Evolutionary conservation across 2,329 filamentous ascomycete genomes (phyloP).

Genomic region (Aureobasidium melanogenum): DNA sequence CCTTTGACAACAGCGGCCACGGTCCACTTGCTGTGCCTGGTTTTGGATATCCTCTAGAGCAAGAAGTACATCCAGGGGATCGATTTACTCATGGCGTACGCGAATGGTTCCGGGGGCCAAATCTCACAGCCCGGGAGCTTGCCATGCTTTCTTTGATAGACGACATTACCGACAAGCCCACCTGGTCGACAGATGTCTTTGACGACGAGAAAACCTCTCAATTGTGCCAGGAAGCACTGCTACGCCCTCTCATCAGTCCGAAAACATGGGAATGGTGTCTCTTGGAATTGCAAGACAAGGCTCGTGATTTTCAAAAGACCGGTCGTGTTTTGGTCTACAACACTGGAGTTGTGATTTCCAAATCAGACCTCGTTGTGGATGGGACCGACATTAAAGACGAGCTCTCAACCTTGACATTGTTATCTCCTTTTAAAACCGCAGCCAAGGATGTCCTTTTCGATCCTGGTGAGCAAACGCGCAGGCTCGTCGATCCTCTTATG

Average conservation of each 20-base stretch:
- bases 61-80: constrained; percentile 1
- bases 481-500: constrained; percentile 12
- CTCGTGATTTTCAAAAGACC: neutral
- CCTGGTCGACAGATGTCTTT: constrained; percentile 1
- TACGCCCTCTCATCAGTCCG: neutral
- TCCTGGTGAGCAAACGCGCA: neutral
- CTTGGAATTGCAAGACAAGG: constrained; percentile 1
- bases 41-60: neutral
- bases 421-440: neutral
- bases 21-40: constrained; percentile 6
- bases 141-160: neutral
- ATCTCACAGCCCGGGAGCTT: constrained; percentile 3
- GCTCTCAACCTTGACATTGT: neutral
- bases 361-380: neutral
- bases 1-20: neutral
- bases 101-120: neutral
- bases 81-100: constrained; percentile 3
- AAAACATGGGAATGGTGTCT: neutral
- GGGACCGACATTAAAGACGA: neutral
- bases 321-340: constrained; percentile 5
- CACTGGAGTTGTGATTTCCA: neutral
- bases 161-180: neutral
- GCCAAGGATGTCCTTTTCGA: too few relatives aligned
- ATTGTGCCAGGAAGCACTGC: neutral
- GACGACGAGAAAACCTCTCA: neutral